phyloP scores from a whole-genome alignment of 1,139 yeast genomes.

The Arxiozyma heterogenica region DNA sequence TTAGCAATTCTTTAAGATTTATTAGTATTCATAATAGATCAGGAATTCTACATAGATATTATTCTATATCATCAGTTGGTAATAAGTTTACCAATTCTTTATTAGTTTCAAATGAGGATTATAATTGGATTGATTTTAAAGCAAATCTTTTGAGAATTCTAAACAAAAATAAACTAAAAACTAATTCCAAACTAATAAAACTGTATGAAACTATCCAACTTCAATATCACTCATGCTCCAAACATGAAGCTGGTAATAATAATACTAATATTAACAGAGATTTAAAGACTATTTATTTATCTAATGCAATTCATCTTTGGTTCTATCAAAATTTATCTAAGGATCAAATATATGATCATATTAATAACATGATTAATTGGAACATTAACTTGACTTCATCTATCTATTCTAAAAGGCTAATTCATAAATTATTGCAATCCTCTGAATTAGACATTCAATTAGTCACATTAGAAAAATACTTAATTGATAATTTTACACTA shows the following conservation, averaged over 20 bases:
- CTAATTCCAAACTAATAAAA: neutral
- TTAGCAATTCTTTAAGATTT: neutral
- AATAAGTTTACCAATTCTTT: conserved; percentile 6
- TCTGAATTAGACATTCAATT: conserved; percentile 23
- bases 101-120: conserved; percentile 7
- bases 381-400: conserved; percentile 17
- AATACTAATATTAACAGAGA: neutral
- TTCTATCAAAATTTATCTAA: conserved; percentile 15
- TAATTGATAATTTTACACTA: conserved; percentile 7
- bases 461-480: conserved; percentile 22
- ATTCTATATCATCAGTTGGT: neutral
- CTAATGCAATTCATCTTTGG: conserved; percentile 24
- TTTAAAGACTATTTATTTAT: conserved; percentile 10
- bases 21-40: neutral
- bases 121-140: conserved; percentile 6
- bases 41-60: neutral
- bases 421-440: conserved; percentile 18
- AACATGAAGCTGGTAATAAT: too few relatives aligned
- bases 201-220: conserved; percentile 2
- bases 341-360: conserved; percentile 18
- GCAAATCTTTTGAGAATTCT: neutral
- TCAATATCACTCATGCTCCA: neutral
- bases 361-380: conserved; percentile 21
- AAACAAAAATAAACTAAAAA: neutral
- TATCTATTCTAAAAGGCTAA: conserved; percentile 9